These are phyloP conservation scores for Naumovozyma baii DNA, from an alignment of 805 yeast species.

Conservation along the genomic window DNA sequence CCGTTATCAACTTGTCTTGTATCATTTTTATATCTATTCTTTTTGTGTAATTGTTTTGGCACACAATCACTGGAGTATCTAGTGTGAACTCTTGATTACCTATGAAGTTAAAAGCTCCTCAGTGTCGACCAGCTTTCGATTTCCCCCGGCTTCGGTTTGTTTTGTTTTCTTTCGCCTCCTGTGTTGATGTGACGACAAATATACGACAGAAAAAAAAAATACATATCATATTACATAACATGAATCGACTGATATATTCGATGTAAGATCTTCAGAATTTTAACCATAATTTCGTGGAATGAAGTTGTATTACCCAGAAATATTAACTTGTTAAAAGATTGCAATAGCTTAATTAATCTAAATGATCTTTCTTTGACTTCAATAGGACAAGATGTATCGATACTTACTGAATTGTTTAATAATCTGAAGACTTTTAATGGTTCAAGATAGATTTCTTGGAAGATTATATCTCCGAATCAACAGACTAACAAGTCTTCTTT, in stretches of 20 bases:
- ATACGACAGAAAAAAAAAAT: constrained; percentile 3
- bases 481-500: constrained; percentile 27
- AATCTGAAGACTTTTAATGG: constrained; percentile 26
- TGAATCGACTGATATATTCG: constrained; percentile 32
- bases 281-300: constrained; percentile 37
- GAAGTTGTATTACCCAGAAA: constrained; percentile 28
- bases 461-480: constrained; percentile 28
- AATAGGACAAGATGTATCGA: constrained; percentile 28
- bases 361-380: constrained; percentile 36
- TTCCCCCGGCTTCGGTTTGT: no score
- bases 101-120: no score
- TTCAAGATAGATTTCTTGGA: constrained; percentile 34
- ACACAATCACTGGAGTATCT: no score
- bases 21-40: no score
- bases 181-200: no score
- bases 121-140: no score
- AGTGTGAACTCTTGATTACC: no score
- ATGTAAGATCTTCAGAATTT: constrained; percentile 27
- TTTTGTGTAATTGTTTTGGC: no score
- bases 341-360: constrained; percentile 29
- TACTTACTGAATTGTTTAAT: constrained; percentile 28
- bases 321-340: constrained; percentile 30
- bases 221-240: constrained; percentile 13
- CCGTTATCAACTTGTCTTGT: no score
- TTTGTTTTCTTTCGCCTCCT: no score